Evolutionary conservation across 1,139 yeast species (phyloP), one percentile per base, ranked within the genome.

Genomic region (Scheffersomyces quercinus): DNA sequence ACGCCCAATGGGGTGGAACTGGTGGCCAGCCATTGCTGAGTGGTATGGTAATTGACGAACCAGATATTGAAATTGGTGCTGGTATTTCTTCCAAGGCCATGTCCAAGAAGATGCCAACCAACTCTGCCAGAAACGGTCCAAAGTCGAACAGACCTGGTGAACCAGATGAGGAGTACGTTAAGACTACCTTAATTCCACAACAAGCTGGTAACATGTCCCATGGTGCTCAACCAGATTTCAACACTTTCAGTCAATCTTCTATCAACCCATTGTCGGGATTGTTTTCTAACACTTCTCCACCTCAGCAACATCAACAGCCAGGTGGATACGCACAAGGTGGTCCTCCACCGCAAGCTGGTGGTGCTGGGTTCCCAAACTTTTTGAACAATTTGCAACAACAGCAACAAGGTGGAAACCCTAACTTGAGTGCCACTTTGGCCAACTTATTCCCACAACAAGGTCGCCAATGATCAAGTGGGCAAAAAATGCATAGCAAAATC

Each of bases 1-100:
- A 77, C 50, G 97, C 98, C 6, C 93, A 89, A 67, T 90, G 96
- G 90, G 99, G 99, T 54, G 99, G 99, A 54, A 88, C 97, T 40
- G 96, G 95, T 40, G 97, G 97, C 15, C 80, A 77, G 58, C 91
- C 93, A n/a, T 68, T 93, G 50, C 82, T 73, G 51, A 77, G 88
- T 46, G 96, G 96, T 41, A 71, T 89, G 63, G 89, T 85, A 26
- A 82, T 93, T 59, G 99, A 93, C 64, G 99, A 93, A 65, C 99
- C 99, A 2, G 99, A 93, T 68, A 93, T 93, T 56, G 97, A 90
- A 63, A 88, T 93, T 43, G 98, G 98, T 40, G 83, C 90, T 39
- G 98, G 97, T 49, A 87, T 90, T 36, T 87, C 96, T 0, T 88
- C 97, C 3, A 91, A 91, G 67, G 93, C 97, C 24, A 89, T 89